These are phyloP conservation scores for Ilyonectria mors-panacis DNA, from an alignment of 2,329 filamentous ascomycete species.

Conservation along the genomic window DNA sequence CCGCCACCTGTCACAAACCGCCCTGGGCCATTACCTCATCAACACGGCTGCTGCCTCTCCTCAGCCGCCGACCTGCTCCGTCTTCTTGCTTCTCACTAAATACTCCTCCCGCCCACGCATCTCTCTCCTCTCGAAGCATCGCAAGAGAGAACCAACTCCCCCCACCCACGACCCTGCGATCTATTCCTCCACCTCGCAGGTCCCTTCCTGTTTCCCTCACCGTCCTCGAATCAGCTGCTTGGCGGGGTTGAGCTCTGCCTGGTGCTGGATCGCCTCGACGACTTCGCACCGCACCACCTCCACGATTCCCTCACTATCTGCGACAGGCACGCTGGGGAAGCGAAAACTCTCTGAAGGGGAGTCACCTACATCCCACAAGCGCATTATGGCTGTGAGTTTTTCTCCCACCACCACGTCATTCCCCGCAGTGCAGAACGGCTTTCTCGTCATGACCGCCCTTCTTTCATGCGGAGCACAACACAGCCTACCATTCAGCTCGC, in stretches of 20 bases:
- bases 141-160: slow-evolving; percentile 10
- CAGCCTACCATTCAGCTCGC: not conserved
- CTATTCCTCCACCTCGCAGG: slow-evolving; percentile 31
- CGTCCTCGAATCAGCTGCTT: slow-evolving; percentile 33
- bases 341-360: slow-evolving; percentile 76
- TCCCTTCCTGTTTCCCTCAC: slow-evolving; percentile 25
- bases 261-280: slow-evolving; percentile 51
- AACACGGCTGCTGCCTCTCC: slow-evolving; percentile 38
- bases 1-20: slow-evolving; percentile 36
- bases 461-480: not conserved
- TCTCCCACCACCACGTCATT: slow-evolving; percentile 4
- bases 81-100: slow-evolving; percentile 30
- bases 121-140: slow-evolving; percentile 9
- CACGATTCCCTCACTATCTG: slow-evolving; percentile 54
- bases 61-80: slow-evolving; percentile 31
- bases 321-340: slow-evolving; percentile 73
- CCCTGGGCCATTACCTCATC: slow-evolving; percentile 49
- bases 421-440: slow-evolving; percentile 8
- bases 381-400: slow-evolving; percentile 72
- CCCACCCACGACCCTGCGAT: slow-evolving; percentile 33
- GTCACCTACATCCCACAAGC: slow-evolving; percentile 69
- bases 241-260: slow-evolving; percentile 58
- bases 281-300: slow-evolving; percentile 42
- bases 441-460: slow-evolving; percentile 18
- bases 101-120: slow-evolving; percentile 24